These are phyloP conservation scores for Stentor roeselii DNA, from an alignment of 73 alveolate genomes.

Conservation along the genomic window DNA sequence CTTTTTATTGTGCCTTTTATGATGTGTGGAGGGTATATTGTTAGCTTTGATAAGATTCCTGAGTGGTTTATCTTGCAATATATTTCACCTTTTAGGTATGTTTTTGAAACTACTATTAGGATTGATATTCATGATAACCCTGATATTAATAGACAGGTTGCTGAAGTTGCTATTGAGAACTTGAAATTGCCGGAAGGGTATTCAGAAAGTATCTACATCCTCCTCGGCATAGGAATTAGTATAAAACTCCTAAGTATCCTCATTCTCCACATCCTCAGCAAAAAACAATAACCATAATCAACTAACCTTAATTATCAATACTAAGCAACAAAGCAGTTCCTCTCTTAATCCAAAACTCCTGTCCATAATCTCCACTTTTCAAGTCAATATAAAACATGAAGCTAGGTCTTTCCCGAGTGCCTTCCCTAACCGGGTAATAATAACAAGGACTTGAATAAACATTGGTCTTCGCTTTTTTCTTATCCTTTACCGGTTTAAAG, in stretches of 20 bases:
- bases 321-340: conserved; percentile 92
- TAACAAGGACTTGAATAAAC: conserved; percentile 88
- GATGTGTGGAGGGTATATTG: background rate
- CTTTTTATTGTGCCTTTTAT: background rate
- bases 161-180: background rate
- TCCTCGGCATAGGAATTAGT: too few species aligned
- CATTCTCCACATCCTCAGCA: too few species aligned
- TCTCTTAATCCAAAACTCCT: conserved; percentile 95
- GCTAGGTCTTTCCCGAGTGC: conserved; percentile 90
- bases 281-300: too few species aligned
- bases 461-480: conserved; percentile 29
- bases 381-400: conserved; percentile 87
- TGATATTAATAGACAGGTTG: background rate
- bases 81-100: background rate
- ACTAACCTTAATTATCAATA: conserved; percentile 3
- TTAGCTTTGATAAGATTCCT: background rate
- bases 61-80: background rate
- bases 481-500: conserved; percentile 58
- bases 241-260: too few species aligned
- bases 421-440: conserved; percentile 87
- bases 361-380: conserved; percentile 63
- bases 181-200: background rate
- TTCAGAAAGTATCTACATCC: too few species aligned
- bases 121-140: background rate
- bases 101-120: background rate